Base-by-base conservation (phyloP, 2,329 filamentous ascomycete genomes). In the Fusarium brachygibbosum region DNA sequence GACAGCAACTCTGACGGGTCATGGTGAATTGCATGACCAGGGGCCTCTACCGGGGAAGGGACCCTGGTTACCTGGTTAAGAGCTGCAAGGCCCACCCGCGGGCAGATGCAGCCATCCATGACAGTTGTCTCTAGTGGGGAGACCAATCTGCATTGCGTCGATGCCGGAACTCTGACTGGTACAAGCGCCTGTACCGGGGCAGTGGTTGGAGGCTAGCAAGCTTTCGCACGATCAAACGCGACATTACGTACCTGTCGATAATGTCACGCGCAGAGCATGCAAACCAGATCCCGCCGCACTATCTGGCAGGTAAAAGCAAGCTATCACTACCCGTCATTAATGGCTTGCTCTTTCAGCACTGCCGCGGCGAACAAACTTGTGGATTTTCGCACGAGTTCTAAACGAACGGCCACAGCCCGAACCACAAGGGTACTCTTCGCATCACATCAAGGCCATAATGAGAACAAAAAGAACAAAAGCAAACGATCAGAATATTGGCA, bases 71-170 rank as follows among this genome's bases (percentile, higher is more conserved):
- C 70, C 67, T 72, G 61, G 68, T 48, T 38, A 23, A 58, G 50
- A 63, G 61, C 71, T 74, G 71, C 70, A 74, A 72, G 72, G 72
- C 63, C 72, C 72, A 65, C 69, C 58, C 68, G 65, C 67, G 49
- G 60, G 54, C 63, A 70, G 67, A 72, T 74, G 71, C 72, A 67
- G 68, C 71, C 62, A 66, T 58, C 64, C 59, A 71, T 69, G 62
- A 66, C 63, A 70, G 58, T 67, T 73, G 59, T 74, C 66, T 62
- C 45, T 63, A 62, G 62, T 68, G 56, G 59, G 29, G 61, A 68
- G 58, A 51, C 68, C 57, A 69, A 66, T 70, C 53, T 74, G 64
- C 69, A 69, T 63, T 56, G 37, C 53, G 57, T 73, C 58, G 61
- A 60, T 68, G 56, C 51, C 52, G 60, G 59, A 69, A 60, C 60